phyloP scores from a whole-genome alignment of 2,329 filamentous ascomycete species.

The Fusarium sacchari region DNA sequence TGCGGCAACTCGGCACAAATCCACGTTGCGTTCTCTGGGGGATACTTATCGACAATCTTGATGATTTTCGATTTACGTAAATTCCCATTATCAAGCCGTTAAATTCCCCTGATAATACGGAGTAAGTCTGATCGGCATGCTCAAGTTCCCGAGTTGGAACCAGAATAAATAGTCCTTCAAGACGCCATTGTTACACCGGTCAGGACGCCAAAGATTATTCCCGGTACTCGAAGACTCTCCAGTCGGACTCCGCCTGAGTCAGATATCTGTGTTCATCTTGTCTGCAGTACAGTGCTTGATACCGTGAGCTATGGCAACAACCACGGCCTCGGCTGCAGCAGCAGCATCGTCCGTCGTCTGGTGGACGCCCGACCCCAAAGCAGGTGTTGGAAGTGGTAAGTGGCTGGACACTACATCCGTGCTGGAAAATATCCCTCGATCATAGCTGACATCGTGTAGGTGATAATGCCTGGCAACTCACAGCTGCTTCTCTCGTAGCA shows the following conservation, averaged over 20 bases:
- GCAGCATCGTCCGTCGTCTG: not conserved
- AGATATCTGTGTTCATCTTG: no score
- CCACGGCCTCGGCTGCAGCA: not conserved
- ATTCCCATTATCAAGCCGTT: no score
- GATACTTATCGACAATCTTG: not conserved
- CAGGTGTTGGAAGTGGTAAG: not conserved
- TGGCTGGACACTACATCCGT: no score
- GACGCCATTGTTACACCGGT: accelerated
- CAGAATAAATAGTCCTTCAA: not conserved
- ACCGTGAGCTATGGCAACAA: not conserved
- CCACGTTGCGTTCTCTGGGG: not conserved
- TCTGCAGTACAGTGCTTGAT: no score
- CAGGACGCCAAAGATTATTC: not conserved
- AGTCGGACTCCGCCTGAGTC: no score
- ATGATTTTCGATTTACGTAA: not conserved
- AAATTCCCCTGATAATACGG: no score
- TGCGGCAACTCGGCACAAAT: not conserved
- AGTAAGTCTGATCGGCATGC: no score
- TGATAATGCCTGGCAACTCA: not conserved
- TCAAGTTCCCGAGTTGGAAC: no score
- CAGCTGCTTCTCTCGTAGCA: not conserved
- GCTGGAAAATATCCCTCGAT: no score
- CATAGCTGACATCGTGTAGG: not conserved
- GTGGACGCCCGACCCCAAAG: not conserved
- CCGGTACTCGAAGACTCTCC: not conserved